Evolutionary conservation across 2,329 filamentous ascomycete genomes (phyloP).

Genomic region (Pseudocercospora vitis): DNA sequence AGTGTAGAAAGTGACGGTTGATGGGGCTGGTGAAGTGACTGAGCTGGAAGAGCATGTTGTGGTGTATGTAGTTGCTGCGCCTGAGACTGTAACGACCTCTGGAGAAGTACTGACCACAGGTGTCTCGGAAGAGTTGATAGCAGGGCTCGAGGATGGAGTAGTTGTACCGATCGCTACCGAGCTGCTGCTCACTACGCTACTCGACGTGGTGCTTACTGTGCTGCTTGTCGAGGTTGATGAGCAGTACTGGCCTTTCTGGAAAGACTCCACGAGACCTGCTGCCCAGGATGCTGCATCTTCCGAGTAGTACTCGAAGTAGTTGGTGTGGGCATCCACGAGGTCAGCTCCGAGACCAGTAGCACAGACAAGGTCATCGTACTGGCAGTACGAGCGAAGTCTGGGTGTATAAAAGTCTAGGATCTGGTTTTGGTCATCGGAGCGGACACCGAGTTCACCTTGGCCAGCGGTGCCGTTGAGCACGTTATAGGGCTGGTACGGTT

Average conservation of each 20-base stretch:
- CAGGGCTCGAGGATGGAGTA: background rate
- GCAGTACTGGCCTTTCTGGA: conserved; percentile 10
- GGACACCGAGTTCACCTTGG: conserved; percentile 32
- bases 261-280: conserved; percentile 26
- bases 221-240: background rate
- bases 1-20: conserved; percentile 3
- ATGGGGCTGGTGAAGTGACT: background rate
- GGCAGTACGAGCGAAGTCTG: conserved; percentile 42
- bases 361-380: conserved; percentile 43
- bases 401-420: conserved; percentile 31
- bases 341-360: conserved; percentile 35
- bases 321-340: conserved; percentile 38
- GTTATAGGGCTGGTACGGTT: conserved; percentile 34
- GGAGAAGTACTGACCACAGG: background rate
- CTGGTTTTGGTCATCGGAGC: conserved; percentile 34
- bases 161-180: background rate
- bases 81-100: too few species aligned
- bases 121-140: background rate
- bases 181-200: background rate
- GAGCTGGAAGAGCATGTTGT: background rate
- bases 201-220: background rate
- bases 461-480: conserved; percentile 28
- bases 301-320: conserved; percentile 42
- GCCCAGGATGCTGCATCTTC: conserved; percentile 32
- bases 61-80: background rate